Percentiles rank a stretch among this genome's conserved stretches.
These are phyloP conservation scores for Alternaria longipes DNA, from an alignment of 2,329 filamentous ascomycete genomes.

Conservation along the genomic window DNA sequence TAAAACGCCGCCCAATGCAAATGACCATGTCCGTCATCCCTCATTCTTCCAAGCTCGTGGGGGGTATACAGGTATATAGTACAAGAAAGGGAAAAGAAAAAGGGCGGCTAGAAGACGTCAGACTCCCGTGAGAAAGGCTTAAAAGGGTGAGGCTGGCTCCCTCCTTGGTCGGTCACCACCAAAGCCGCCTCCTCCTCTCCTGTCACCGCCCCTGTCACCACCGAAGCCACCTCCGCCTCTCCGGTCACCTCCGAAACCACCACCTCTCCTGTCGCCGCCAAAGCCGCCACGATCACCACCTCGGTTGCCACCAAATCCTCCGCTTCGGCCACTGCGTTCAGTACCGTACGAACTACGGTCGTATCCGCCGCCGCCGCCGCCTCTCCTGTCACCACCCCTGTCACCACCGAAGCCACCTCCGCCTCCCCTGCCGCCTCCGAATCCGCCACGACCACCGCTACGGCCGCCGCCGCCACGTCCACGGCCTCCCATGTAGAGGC, in stretches of 20 bases:
- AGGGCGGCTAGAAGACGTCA: background rate
- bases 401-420: slow-evolving; percentile 19
- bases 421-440: slow-evolving; percentile 20
- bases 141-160: slow-evolving; percentile 21
- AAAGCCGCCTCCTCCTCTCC: slow-evolving; percentile 12
- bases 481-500: slow-evolving; percentile 27
- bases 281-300: slow-evolving; percentile 17
- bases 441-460: slow-evolving; percentile 27
- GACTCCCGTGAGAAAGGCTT: background rate
- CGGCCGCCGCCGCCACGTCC: slow-evolving; percentile 16
- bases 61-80: slow-evolving; percentile 29
- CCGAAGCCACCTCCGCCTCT: slow-evolving; percentile 27
- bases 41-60: slow-evolving; percentile 4
- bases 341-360: background rate
- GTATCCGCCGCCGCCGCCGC: background rate
- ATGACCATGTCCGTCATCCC: background rate
- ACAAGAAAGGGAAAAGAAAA: slow-evolving; percentile 22
- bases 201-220: slow-evolving; percentile 25
- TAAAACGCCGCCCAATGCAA: slow-evolving; percentile 23
- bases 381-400: slow-evolving; percentile 1
- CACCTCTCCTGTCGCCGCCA: slow-evolving; percentile 22
- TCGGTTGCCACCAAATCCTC: slow-evolving; percentile 15
- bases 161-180: slow-evolving; percentile 21
- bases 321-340: slow-evolving; percentile 17
- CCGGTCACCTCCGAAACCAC: slow-evolving; percentile 19